These are phyloP conservation scores for Xylaria polymorpha DNA, from an alignment of 2,329 filamentous ascomycete genomes.

Conservation along the genomic window DNA sequence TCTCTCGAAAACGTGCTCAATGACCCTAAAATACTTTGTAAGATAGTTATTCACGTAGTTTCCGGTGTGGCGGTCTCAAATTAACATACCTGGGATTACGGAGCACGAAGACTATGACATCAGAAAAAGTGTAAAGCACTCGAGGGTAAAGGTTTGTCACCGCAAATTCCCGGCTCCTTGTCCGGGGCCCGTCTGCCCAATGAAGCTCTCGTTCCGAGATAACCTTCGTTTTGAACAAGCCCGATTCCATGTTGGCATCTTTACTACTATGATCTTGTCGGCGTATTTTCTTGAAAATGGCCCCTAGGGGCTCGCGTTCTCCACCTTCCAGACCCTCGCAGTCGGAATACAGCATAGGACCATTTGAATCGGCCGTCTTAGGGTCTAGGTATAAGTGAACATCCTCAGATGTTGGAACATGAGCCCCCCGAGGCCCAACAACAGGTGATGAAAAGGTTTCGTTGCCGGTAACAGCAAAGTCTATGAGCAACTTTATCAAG, in stretches of 20 bases:
- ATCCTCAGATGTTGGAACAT: constrained; percentile 57
- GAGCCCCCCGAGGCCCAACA: constrained; percentile 49
- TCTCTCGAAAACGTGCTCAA: constrained; percentile 18
- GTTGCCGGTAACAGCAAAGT: constrained; percentile 41
- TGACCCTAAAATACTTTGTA: not conserved
- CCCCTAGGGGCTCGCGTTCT: constrained; percentile 44
- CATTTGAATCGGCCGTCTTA: constrained; percentile 47
- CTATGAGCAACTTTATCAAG: constrained; percentile 58
- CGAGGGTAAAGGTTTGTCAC: constrained; percentile 55
- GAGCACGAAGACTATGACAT: constrained; percentile 56
- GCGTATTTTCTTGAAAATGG: constrained; percentile 19
- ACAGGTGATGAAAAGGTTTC: constrained; percentile 53
- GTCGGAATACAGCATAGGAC: constrained; percentile 59
- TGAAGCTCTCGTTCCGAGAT: constrained; percentile 24
- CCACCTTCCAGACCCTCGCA: constrained; percentile 62
- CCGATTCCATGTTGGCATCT: constrained; percentile 3
- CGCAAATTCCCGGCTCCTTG: constrained; percentile 48
- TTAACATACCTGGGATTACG: constrained; percentile 49
- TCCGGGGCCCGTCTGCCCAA: constrained; percentile 46
- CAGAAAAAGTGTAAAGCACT: constrained; percentile 56
- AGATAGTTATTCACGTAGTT: not conserved
- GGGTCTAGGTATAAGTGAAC: constrained; percentile 62
- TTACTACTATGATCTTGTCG: constrained; percentile 21
- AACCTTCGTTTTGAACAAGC: constrained; percentile 17
- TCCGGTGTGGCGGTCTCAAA: constrained; percentile 14